These are phyloP conservation scores for Copromyces sp. DNA, from an alignment of 495 filamentous ascomycete genomes.

Conservation along the genomic window DNA sequence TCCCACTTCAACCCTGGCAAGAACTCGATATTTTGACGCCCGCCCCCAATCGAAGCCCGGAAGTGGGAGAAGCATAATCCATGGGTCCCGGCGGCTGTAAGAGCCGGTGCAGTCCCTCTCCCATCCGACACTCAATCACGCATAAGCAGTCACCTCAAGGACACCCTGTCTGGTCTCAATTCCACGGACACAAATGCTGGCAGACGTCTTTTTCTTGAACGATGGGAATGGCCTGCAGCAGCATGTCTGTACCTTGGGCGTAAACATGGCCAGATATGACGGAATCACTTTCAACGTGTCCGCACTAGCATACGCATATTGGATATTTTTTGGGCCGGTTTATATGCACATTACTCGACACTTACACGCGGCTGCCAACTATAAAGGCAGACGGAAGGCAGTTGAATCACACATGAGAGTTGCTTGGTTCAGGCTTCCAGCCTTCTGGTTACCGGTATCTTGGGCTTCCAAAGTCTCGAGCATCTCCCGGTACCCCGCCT, in stretches of 20 bases:
- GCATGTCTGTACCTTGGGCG: neutral
- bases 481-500: neutral
- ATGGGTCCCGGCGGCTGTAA: no score
- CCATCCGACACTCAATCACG: neutral
- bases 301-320: neutral
- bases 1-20: neutral
- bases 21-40: neutral
- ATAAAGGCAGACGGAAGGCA: neutral
- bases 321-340: neutral
- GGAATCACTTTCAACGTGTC: neutral
- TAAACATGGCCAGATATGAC: neutral
- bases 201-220: neutral
- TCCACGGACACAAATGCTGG: neutral
- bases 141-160: neutral
- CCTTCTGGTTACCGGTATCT: neutral
- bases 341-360: neutral
- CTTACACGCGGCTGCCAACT: neutral
- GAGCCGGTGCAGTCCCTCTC: neutral
- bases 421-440: neutral
- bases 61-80: no score
- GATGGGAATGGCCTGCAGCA: neutral
- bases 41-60: neutral
- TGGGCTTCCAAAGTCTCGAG: neutral
- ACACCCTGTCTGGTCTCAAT: neutral
- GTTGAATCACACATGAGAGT: neutral